Percentiles rank a stretch among this genome's conserved stretches.
phyloP scores from a whole-genome alignment of 2,329 filamentous ascomycete genomes.

The Simplicillium sp. region DNA sequence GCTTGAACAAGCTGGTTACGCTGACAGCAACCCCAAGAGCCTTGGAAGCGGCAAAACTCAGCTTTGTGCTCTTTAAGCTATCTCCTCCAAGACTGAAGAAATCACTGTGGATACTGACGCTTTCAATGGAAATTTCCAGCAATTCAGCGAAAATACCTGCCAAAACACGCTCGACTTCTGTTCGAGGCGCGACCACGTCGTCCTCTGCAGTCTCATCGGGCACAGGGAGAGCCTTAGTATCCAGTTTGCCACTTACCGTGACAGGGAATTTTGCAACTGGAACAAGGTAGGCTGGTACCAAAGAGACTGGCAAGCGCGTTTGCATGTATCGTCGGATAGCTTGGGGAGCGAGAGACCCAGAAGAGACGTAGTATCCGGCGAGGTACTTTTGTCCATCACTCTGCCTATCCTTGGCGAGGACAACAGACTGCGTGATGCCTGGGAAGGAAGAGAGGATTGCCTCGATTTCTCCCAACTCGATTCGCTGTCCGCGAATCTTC shows the following conservation, averaged over 20 bases:
- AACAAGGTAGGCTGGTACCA: conserved; percentile 3
- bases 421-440: conserved; percentile 4
- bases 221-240: conserved; percentile 1
- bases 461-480: conserved; percentile 25
- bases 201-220: not conserved
- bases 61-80: not conserved
- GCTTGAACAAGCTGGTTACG: not conserved
- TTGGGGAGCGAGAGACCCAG: no score
- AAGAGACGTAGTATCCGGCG: conserved; percentile 3
- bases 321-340: conserved; percentile 1
- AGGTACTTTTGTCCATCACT: conserved; percentile 3
- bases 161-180: not conserved
- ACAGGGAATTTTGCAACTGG: conserved; percentile 1
- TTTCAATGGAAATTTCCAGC: no score
- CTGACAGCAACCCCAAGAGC: not conserved
- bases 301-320: not conserved
- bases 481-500: conserved; percentile 41
- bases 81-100: no score
- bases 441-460: conserved; percentile 3
- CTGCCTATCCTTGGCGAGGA: conserved; percentile 1
- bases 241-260: conserved; percentile 6
- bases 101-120: no score
- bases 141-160: no score
- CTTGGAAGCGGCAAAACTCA: not conserved
- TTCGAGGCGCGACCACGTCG: not conserved